Evolutionary conservation across 768 basidiomycete species (phyloP).

Genomic region (Rhizopogon rudus): DNA sequence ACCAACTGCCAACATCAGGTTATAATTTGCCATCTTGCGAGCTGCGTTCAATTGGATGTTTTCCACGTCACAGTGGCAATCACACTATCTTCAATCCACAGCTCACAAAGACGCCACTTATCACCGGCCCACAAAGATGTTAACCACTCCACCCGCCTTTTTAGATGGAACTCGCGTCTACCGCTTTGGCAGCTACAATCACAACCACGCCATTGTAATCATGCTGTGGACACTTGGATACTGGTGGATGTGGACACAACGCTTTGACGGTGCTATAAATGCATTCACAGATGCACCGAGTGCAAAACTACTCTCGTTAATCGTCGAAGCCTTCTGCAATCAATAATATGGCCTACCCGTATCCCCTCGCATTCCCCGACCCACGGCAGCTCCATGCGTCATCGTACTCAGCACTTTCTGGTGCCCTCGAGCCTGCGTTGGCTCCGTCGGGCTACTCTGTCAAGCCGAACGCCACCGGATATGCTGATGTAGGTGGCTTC

Average conservation of each 20-base stretch:
- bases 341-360: slow-evolving; percentile 16
- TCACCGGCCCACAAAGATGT: not conserved
- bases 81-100: too few species aligned
- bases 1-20: too few species aligned
- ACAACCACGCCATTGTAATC: not conserved
- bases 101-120: not conserved
- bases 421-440: not conserved
- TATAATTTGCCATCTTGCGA: too few species aligned
- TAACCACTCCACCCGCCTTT: not conserved
- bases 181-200: not conserved
- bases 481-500: not conserved
- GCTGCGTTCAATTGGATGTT: too few species aligned
- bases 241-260: not conserved
- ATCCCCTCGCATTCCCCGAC: slow-evolving; percentile 17
- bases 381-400: not conserved
- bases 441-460: not conserved
- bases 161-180: not conserved
- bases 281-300: not conserved
- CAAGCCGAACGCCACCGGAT: not conserved
- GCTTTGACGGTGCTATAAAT: not conserved
- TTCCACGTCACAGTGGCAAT: too few species aligned
- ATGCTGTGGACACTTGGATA: not conserved
- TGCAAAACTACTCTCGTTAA: not conserved
- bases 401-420: not conserved
- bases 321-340: not conserved